Evolutionary conservation across 495 filamentous ascomycete species (phyloP).

Genomic region (Bombardia bombarda): DNA sequence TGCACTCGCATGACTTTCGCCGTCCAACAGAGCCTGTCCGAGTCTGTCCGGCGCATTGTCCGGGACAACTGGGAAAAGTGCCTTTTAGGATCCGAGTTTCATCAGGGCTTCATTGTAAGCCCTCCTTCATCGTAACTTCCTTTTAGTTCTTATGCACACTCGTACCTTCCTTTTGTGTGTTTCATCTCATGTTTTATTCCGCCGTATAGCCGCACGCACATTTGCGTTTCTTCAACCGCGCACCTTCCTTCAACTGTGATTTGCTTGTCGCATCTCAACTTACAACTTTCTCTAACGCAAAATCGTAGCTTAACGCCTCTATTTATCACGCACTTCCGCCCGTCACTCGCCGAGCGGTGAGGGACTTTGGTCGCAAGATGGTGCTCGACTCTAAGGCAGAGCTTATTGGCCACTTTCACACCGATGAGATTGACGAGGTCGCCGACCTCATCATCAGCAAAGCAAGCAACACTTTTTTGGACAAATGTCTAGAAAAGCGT

Average conservation of each 20-base stretch:
- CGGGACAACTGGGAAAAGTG: conserved; percentile 43
- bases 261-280: too few relatives aligned
- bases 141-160: not conserved
- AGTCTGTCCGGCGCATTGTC: conserved; percentile 35
- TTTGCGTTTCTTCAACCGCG: too few relatives aligned
- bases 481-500: conserved; percentile 36
- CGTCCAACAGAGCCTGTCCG: conserved; percentile 32
- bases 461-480: conserved; percentile 38
- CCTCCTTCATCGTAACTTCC: too few relatives aligned
- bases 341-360: conserved; percentile 32
- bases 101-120: conserved; percentile 43
- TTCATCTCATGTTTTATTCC: too few relatives aligned
- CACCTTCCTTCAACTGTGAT: too few relatives aligned
- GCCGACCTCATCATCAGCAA: conserved; percentile 30
- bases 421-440: conserved; percentile 30
- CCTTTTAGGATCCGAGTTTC: conserved; percentile 43
- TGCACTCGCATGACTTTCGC: conserved; percentile 32
- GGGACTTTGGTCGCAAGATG: conserved; percentile 39
- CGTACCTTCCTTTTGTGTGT: not conserved
- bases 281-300: conserved; percentile 4
- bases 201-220: too few relatives aligned
- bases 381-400: conserved; percentile 31
- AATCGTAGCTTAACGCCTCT: conserved; percentile 37
- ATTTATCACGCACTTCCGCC: conserved; percentile 33
- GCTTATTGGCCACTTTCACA: conserved; percentile 28